Base-by-base conservation (phyloP, 208 protist species). In the Phytomonas sp. region DNA sequence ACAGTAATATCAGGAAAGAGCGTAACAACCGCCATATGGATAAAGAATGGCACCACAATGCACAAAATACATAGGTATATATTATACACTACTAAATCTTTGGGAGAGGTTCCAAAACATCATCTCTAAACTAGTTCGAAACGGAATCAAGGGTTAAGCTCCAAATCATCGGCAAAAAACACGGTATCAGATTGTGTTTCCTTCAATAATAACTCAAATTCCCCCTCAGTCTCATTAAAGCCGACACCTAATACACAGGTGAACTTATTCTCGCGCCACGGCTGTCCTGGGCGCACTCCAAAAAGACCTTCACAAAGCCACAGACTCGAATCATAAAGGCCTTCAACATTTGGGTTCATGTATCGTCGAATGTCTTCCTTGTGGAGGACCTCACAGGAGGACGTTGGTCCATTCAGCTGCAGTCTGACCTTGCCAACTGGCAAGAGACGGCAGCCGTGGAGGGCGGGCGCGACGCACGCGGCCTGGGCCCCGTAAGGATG, bases 221-320 rank as follows among this genome's bases (percentile, higher is more conserved):
- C 87, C 16, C 49, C 61, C 29, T 64, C 45, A 29, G 49, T 60
- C 26, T 59, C 74, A 72, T 89, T 75, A 67, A 88, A 93, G 16
- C 70, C 76, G 26, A 93, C 86, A 29, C 90, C 90, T 59, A 87
- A 69, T 19, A 88, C 80, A 64, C 59, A n/a, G 5, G 29, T 60
- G 61, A 11, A 34, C 14, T 29, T 14, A 16, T 7, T 26, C 19
- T 16, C 31, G 26, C 45, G 16, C 81, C 81, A 81, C 42, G 69
- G 16, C 11, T 74, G 66, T 0, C 84, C 86, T 3, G 87, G 81
- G 64, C 71, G 70, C 19, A 88, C 82, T 2, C 83, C 80, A 73
- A 93, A 95, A 14, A 95, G 73, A 7, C 87, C 87, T 36, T 91
- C 76, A 49, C 76, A 87, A 42, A 95, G 76, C 88, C 90, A 95